These are phyloP conservation scores for Panaeolus papilionaceus DNA, from an alignment of 768 basidiomycete species.

Conservation along the genomic window DNA sequence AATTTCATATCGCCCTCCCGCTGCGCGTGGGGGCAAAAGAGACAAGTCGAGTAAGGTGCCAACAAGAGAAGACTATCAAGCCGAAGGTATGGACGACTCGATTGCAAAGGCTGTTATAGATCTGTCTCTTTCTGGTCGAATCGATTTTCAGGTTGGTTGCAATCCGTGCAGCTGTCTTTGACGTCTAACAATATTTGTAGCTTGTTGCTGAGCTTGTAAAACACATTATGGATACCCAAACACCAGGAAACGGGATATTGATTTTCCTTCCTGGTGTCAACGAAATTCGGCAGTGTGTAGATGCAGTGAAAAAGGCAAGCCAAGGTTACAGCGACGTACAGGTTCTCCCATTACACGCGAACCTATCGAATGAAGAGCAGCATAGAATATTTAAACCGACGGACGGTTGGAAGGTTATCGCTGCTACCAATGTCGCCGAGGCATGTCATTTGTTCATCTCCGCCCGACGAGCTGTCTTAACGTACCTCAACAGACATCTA, in stretches of 20 bases:
- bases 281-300: slow-evolving; percentile 82
- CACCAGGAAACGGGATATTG: slow-evolving; percentile 70
- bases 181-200: slow-evolving; percentile 35
- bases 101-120: slow-evolving; percentile 62
- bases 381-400: slow-evolving; percentile 72
- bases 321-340: slow-evolving; percentile 35
- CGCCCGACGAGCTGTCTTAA: slow-evolving; percentile 3
- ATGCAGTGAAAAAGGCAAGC: slow-evolving; percentile 49
- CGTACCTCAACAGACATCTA: slow-evolving; percentile 64
- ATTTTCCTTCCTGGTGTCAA: slow-evolving; percentile 93
- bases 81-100: slow-evolving; percentile 58
- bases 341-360: slow-evolving; percentile 87
- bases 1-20: slow-evolving; percentile 60
- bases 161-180: background rate
- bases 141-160: slow-evolving; percentile 73
- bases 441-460: slow-evolving; percentile 40
- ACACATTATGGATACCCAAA: slow-evolving; percentile 59
- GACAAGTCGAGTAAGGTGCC: slow-evolving; percentile 47
- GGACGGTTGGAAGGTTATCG: slow-evolving; percentile 81
- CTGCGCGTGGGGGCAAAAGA: slow-evolving; percentile 48
- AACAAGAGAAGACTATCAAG: slow-evolving; percentile 54
- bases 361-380: slow-evolving; percentile 86
- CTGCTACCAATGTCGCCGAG: slow-evolving; percentile 92
- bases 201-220: slow-evolving; percentile 71
- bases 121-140: slow-evolving; percentile 62